Conservation (phyloP, 768 basidiomycete species). For the Auriscalpium vulgare region DNA sequence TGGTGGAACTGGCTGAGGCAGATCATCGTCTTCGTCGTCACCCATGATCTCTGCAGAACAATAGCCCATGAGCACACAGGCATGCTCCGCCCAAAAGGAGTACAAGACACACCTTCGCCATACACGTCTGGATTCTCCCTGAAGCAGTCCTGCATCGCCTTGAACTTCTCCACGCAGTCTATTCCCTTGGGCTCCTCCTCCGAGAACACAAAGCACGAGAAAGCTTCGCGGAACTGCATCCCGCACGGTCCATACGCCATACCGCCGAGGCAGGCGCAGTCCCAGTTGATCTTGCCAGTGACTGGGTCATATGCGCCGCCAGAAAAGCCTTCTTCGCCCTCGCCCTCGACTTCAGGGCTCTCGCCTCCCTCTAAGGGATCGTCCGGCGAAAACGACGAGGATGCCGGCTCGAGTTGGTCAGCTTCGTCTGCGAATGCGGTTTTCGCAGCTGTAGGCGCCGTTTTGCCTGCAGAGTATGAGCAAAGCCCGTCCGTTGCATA, state of each 20-base stretch:
- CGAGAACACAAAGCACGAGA: slow-evolving; percentile 93
- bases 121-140: slow-evolving; percentile 94
- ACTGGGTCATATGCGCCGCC: slow-evolving; percentile 82
- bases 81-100: background rate
- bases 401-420: slow-evolving; percentile 1
- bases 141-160: slow-evolving; percentile 97
- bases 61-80: background rate
- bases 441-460: background rate
- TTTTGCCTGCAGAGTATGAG: background rate
- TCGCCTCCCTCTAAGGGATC: background rate
- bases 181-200: slow-evolving; percentile 96
- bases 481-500: background rate
- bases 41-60: slow-evolving; percentile 11
- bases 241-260: slow-evolving; percentile 99
- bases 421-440: slow-evolving; percentile 1
- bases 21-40: slow-evolving; percentile 11
- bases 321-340: slow-evolving; percentile 20
- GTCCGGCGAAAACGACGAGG: background rate
- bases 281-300: slow-evolving; percentile 99
- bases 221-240: slow-evolving; percentile 85
- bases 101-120: slow-evolving; percentile 64
- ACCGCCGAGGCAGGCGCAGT: slow-evolving; percentile 96
- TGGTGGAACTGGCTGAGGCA: background rate
- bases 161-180: slow-evolving; percentile 96
- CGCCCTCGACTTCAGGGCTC: slow-evolving; percentile 16